Percentiles rank a stretch among this genome's conserved stretches.
Conservation (phyloP, 2,329 filamentous ascomycete genomes). For the Exophiala bonariae region DNA sequence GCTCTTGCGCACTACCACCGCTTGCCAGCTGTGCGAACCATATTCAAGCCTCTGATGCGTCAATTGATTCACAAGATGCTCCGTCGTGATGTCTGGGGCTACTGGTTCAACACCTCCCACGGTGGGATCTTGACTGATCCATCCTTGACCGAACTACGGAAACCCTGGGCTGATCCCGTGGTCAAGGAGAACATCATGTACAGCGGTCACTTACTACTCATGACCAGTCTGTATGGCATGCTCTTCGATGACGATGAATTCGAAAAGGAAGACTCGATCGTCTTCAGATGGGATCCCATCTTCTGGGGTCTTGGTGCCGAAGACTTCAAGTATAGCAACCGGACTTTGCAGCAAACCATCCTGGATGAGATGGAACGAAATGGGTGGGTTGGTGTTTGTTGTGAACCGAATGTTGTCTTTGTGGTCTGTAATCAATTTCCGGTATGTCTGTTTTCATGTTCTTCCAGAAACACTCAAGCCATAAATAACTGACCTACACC, state of each 20-base stretch:
- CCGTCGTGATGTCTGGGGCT: constrained; percentile 43
- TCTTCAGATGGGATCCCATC: constrained; percentile 42
- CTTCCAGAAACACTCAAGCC: too few species aligned
- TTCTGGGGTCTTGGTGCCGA: constrained; percentile 41
- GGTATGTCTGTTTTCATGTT: too few species aligned
- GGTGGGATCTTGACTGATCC: constrained; percentile 37
- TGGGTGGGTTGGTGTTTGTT: constrained; percentile 43
- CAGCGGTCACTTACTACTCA: constrained; percentile 41
- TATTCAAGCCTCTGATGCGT: constrained; percentile 37
- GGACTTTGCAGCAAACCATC: constrained; percentile 37
- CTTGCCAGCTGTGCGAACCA: constrained; percentile 35
- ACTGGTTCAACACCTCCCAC: constrained; percentile 44
- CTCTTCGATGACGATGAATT: constrained; percentile 44
- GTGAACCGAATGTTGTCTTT: constrained; percentile 40
- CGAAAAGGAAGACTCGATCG: constrained; percentile 34
- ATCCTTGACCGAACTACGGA: constrained; percentile 38
- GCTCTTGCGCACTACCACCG: constrained; percentile 42
- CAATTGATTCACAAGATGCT: constrained; percentile 44
- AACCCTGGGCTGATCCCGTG: constrained; percentile 45
- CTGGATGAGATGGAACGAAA: constrained; percentile 40
- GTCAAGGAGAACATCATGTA: constrained; percentile 46
- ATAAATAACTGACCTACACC: too few species aligned
- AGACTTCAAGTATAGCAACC: constrained; percentile 35
- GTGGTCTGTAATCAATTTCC: constrained; percentile 47
- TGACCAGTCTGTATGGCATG: constrained; percentile 43